Conservation (phyloP, 83 land plant genomes). For the Picea mariana region DNA sequence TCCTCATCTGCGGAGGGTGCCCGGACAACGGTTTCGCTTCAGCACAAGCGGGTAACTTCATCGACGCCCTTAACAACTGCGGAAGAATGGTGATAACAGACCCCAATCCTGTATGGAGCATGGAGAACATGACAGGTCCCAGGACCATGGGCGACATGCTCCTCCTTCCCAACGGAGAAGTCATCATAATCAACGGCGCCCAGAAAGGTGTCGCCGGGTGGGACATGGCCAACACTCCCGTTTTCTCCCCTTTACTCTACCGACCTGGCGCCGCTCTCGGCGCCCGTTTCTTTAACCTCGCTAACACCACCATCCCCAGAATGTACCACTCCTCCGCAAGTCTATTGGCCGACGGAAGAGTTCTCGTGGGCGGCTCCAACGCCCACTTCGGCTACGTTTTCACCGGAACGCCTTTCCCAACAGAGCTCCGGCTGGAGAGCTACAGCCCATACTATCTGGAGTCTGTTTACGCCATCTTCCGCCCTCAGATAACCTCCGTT, state of each 20-base stretch:
- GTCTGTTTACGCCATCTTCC: neutral
- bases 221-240: too few species aligned
- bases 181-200: too few species aligned
- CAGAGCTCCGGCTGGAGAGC: too few species aligned
- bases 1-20: too few species aligned
- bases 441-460: too few species aligned
- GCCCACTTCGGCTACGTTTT: neutral
- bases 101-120: conserved; percentile 5
- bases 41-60: too few species aligned
- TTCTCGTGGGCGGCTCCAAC: conserved; percentile 10
- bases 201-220: too few species aligned
- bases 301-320: neutral
- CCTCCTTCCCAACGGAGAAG: too few species aligned
- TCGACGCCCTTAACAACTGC: conserved; percentile 19
- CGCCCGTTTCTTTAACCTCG: neutral
- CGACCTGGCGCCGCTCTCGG: neutral
- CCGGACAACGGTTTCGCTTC: too few species aligned
- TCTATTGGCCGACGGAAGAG: neutral
- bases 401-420: too few species aligned
- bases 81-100: conserved; percentile 34
- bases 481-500: too few species aligned
- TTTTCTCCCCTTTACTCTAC: conserved; percentile 3
- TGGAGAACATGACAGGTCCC: neutral
- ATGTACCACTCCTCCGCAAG: conserved; percentile 15
- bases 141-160: too few species aligned